Base-by-base conservation (phyloP, 768 basidiomycete genomes). In the Lactifluus hygrophoroides region DNA sequence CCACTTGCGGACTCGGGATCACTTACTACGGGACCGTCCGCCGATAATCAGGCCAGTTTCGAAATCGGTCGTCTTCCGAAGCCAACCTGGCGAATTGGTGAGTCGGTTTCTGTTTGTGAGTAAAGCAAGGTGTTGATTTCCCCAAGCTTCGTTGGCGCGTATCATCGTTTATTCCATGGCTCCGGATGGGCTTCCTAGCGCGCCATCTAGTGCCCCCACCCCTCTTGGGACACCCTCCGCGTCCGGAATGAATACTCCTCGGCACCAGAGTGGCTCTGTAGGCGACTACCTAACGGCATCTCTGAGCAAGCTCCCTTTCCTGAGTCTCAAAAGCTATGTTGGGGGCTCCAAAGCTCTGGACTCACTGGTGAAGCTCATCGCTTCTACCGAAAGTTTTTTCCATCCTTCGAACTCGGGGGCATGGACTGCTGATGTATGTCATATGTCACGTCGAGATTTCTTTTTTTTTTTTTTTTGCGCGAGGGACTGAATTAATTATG, bases 111-210 rank as follows among this genome's bases (percentile, higher is more conserved):
- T 25, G 27, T 23, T 48, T 57, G 48, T 43, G 62, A 58, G 30
- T 57, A 56, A 51, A 17, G 57, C 23, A 54, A 51, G 32, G 34
- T 50, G 35, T 50, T 59, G 42, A 59, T 56, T 9, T 40, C 53
- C 37, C 54, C 8, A 63, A 90, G 88, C 82, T 47, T 90, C 89
- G 11, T 73, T 95, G 51, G 90, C 93, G 11, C 80, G 82, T 37
- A 85, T 94, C 56, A 86, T 95, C 57, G 86, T 94, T 3, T 93
- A 92, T 70, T 93, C 90, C 4, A 94, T 96, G 85, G 76, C 84
- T 0, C 76, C 76, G 3, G 87, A 90, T 66, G 77, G 83, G 11
- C 60, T 75, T 21, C 75, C 84, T 38, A 72, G 77, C 3, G 79
- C 82, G 0, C 68, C 76, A 0, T 90, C 90, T 0, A 81, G 76